Evolutionary conservation across 495 filamentous ascomycete species (phyloP).

Genomic region (Aspergillus steynii): DNA sequence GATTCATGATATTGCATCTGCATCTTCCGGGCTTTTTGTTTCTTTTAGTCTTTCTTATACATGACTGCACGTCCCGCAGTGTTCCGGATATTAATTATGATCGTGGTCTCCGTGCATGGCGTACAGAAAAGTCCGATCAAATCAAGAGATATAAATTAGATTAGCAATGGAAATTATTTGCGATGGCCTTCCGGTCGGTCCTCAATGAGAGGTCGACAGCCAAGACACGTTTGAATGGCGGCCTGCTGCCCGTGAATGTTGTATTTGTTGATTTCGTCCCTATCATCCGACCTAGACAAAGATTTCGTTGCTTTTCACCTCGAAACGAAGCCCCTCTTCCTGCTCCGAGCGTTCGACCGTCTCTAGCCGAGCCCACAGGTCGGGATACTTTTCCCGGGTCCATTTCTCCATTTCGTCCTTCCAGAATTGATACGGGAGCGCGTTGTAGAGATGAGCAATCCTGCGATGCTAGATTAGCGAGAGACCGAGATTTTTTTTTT

Average conservation of each 20-base stretch:
- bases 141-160: constrained; percentile 1
- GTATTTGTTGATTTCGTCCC: no score
- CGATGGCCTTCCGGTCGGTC: not conserved
- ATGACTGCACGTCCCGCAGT: constrained; percentile 18
- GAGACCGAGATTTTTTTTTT: constrained; percentile 14
- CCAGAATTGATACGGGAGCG: constrained; percentile 55
- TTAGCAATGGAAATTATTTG: not conserved
- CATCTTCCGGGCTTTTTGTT: not conserved
- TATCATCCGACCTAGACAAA: not conserved
- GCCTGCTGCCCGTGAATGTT: no score
- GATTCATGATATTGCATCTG: constrained; percentile 20
- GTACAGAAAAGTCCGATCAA: constrained; percentile 18
- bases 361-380: constrained; percentile 63
- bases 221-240: no score
- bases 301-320: constrained; percentile 19
- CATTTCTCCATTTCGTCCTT: constrained; percentile 72
- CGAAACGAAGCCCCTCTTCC: constrained; percentile 40
- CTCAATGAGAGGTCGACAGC: not conserved
- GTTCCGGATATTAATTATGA: constrained; percentile 22
- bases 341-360: constrained; percentile 32
- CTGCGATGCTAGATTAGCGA: constrained; percentile 41
- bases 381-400: constrained; percentile 65
- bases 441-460: constrained; percentile 73
- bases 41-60: constrained; percentile 4
- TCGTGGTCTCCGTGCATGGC: constrained; percentile 8